Percentiles rank a stretch among this genome's conserved stretches.
phyloP scores from a whole-genome alignment of 169 alveolate species.

The Amoebophrya sp. region DNA sequence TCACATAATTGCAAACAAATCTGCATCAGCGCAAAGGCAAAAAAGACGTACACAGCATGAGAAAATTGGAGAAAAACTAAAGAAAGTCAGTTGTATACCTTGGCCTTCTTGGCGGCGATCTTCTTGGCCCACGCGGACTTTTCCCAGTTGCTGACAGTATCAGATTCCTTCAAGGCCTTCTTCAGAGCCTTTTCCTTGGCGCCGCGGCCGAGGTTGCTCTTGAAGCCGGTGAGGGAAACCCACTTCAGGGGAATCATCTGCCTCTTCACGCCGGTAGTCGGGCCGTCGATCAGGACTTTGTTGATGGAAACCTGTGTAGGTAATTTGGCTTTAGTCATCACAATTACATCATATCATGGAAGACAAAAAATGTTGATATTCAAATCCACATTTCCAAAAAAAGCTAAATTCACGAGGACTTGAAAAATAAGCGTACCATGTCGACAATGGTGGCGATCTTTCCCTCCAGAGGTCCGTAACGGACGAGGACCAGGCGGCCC shows the following conservation, averaged over 20 bases:
- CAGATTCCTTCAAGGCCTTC: constrained; percentile 56
- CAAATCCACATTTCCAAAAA: too few species aligned
- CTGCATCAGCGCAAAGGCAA: too few species aligned
- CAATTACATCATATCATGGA: too few species aligned
- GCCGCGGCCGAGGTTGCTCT: constrained; percentile 67
- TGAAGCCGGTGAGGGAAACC: constrained; percentile 67
- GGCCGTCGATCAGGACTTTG: constrained; percentile 75
- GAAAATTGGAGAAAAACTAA: too few species aligned
- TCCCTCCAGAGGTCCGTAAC: constrained; percentile 79
- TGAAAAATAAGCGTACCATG: constrained; percentile 45
- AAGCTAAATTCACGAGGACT: neutral
- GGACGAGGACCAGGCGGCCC: constrained; percentile 72
- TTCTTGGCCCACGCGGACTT: constrained; percentile 65
- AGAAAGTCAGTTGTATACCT: neutral
- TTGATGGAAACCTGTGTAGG: constrained; percentile 56
- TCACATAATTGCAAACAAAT: too few species aligned
- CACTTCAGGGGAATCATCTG: constrained; percentile 74
- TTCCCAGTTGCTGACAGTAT: constrained; percentile 58
- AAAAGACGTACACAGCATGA: too few species aligned
- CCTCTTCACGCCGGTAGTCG: constrained; percentile 65
- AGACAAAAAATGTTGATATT: neutral
- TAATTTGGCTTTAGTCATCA: too few species aligned
- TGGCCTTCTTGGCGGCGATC: constrained; percentile 57
- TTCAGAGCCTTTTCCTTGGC: constrained; percentile 64
- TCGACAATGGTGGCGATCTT: constrained; percentile 71